phyloP scores from a whole-genome alignment of 257 asterid species.

The Capsicum chinense region DNA sequence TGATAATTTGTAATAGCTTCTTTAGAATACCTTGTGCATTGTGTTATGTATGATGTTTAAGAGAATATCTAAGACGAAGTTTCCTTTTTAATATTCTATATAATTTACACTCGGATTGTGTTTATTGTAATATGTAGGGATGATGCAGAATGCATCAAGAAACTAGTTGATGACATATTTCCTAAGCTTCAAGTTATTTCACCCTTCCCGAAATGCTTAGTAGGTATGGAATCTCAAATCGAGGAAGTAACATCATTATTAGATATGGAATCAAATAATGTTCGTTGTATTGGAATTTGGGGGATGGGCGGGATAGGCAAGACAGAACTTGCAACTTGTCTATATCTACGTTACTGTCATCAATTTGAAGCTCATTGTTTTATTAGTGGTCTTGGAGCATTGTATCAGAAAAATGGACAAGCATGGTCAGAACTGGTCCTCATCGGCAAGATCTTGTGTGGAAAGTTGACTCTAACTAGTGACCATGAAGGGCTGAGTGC shows the following conservation, averaged over 20 bases:
- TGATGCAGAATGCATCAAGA: too few relatives aligned
- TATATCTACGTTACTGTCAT: neutral
- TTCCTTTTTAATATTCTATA: too few relatives aligned
- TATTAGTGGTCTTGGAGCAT: conserved; percentile 1
- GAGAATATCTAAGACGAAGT: too few relatives aligned
- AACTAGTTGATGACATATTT: too few relatives aligned
- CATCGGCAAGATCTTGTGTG: neutral
- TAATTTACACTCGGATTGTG: too few relatives aligned
- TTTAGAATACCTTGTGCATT: too few relatives aligned
- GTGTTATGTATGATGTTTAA: too few relatives aligned
- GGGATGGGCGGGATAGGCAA: conserved; percentile 27
- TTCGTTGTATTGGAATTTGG: conserved; percentile 9
- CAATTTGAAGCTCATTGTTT: conserved; percentile 7
- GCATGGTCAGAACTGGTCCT: neutral
- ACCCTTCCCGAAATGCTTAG: neutral
- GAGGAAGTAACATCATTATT: neutral
- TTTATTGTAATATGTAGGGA: too few relatives aligned
- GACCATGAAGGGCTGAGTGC: neutral
- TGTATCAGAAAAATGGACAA: neutral
- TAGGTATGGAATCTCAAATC: conserved; percentile 14
- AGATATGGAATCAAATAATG: too few relatives aligned
- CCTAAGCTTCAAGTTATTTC: too few relatives aligned
- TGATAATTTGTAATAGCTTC: too few relatives aligned
- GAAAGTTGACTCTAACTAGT: neutral
- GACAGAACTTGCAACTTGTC: conserved; percentile 23